phyloP scores from a whole-genome alignment of 2,329 filamentous ascomycete species.

The Beauveria scarabaeidicola region DNA sequence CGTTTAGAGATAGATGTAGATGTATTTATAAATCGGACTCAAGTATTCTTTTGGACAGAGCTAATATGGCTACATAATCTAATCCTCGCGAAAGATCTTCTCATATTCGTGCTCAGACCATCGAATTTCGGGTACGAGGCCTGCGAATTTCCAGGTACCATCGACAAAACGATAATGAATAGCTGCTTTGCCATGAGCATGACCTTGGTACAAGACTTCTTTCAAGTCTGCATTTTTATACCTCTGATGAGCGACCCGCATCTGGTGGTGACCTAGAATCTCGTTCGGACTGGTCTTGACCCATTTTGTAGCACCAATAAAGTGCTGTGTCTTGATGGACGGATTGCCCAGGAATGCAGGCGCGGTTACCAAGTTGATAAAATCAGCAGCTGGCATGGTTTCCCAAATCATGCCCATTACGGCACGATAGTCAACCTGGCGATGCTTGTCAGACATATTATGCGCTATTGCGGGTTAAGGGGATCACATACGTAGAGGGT shows the following conservation, averaged over 20 bases:
- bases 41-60: neutral
- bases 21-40: neutral
- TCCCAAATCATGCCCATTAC: constrained; percentile 48
- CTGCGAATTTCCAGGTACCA: constrained; percentile 50
- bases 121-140: constrained; percentile 42
- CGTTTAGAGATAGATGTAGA: neutral
- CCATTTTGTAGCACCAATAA: constrained; percentile 45
- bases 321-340: constrained; percentile 47
- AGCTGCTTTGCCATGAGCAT: constrained; percentile 44
- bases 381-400: constrained; percentile 45
- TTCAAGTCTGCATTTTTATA: constrained; percentile 39
- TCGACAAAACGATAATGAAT: constrained; percentile 50
- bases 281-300: constrained; percentile 38
- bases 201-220: constrained; percentile 44
- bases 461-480: too few relatives aligned
- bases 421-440: constrained; percentile 19
- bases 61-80: neutral
- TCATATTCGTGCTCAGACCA: constrained; percentile 48
- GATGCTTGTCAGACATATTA: neutral
- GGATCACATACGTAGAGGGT: constrained; percentile 25
- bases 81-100: neutral
- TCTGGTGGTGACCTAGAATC: constrained; percentile 46
- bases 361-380: constrained; percentile 43
- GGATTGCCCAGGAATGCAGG: constrained; percentile 44
- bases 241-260: constrained; percentile 49